Conservation (phyloP, 176 grass and related monocot species). For the Avena sativa region DNA sequence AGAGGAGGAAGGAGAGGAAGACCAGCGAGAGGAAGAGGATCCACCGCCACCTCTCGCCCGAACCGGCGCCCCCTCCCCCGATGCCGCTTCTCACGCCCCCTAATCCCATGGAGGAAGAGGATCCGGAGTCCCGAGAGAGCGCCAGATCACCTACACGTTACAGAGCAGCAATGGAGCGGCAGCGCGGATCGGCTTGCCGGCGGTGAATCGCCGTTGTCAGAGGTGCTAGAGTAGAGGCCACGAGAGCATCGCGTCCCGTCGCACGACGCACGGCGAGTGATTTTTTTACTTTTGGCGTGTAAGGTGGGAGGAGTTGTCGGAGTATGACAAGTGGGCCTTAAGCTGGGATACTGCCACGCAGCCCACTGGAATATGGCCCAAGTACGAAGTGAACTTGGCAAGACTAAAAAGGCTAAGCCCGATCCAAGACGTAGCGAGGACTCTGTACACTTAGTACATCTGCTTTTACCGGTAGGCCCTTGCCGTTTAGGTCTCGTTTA, state of each 20-base stretch:
- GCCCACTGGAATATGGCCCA: background rate
- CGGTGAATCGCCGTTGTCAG: slow-evolving; percentile 39
- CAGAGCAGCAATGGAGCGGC: background rate
- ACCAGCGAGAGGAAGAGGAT: slow-evolving; percentile 48
- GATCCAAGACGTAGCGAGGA: too few species aligned
- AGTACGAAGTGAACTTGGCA: background rate
- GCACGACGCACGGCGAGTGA: slow-evolving; percentile 1
- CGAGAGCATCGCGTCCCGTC: slow-evolving; percentile 28
- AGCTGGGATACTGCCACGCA: background rate
- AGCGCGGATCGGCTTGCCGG: slow-evolving; percentile 33
- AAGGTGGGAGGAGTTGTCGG: background rate
- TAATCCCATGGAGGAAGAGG: slow-evolving; percentile 24
- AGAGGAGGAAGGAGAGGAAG: slow-evolving; percentile 56
- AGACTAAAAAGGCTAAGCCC: background rate
- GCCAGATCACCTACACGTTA: background rate
- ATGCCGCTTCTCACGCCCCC: slow-evolving; percentile 40
- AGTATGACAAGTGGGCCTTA: background rate
- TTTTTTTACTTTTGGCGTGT: slow-evolving; percentile 30
- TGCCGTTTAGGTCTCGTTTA: too few species aligned
- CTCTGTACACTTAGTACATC: too few species aligned
- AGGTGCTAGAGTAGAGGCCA: slow-evolving; percentile 23
- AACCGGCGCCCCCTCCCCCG: background rate
- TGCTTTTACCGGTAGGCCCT: too few species aligned
- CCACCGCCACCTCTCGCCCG: slow-evolving; percentile 54
- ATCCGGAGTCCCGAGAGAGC: background rate